Conservation (phyloP, 345 rosid genomes). For the Heritiera littoralis region DNA sequence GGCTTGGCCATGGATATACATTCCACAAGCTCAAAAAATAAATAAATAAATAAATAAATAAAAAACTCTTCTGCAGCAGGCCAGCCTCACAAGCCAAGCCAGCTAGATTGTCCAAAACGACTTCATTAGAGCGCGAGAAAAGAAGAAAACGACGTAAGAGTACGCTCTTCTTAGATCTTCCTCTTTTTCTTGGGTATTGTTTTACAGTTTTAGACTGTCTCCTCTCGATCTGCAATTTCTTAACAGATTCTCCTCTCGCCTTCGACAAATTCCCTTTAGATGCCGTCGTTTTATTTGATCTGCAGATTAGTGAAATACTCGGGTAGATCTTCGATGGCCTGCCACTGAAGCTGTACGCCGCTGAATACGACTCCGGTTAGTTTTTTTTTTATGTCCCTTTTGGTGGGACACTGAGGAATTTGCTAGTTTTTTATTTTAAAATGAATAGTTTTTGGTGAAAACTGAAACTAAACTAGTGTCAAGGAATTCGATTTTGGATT, state of each 20-base stretch:
- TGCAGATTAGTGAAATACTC: not conserved
- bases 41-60: too few species aligned
- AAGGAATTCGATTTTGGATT: not conserved
- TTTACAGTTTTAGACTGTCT: not conserved
- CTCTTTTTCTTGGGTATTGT: not conserved
- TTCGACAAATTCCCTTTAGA: not conserved
- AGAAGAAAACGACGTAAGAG: not conserved
- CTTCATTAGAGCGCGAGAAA: not conserved
- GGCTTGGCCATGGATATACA: too few species aligned
- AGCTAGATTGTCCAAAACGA: not conserved
- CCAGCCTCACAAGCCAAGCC: not conserved
- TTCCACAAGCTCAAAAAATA: too few species aligned
- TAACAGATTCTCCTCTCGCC: not conserved
- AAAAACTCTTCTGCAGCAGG: too few species aligned
- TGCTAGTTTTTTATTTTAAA: not conserved
- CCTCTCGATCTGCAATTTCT: constrained; percentile 18
- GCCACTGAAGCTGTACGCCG: not conserved
- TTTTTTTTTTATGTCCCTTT: not conserved
- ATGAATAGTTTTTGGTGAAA: not conserved
- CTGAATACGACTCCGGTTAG: constrained; percentile 6
- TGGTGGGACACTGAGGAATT: not conserved
- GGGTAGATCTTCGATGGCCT: not conserved
- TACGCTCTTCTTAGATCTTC: not conserved
- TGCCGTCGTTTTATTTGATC: not conserved
- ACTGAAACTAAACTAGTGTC: not conserved